Evolutionary conservation across 139 green algal genomes (phyloP), one percentile per base, ranked within the genome.

Genomic region (Chlorella vulgaris): DNA sequence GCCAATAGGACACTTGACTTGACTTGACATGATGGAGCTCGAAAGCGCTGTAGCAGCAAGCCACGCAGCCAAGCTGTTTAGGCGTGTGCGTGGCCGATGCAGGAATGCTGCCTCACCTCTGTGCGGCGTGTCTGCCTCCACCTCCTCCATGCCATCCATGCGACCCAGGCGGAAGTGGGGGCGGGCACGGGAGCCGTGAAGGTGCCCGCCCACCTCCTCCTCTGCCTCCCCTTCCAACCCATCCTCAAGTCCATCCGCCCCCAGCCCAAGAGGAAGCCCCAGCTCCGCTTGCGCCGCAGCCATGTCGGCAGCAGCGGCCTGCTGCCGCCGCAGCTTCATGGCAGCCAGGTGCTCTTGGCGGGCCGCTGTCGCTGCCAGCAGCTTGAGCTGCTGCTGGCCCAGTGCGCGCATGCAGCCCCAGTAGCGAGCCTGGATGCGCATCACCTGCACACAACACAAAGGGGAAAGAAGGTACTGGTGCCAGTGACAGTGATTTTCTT

Each of bases 381-480:
- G 55, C 74, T 58, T 70, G 58, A 80, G 58, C 74, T 80, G 74
- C 55, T 70, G 58, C 58, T 80, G 74, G 65, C 76, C 62, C 35
- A 76, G 65, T 26, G 51, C 66, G 36, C 77, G 63, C 65, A 83
- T 69, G 66, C 62, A 77, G 47, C n/a, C 28, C 77, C 77, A 83
- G 65, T 83, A 68, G 38, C 77, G 77, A 33, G 77, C 24, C 77
- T 83, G 77, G 28, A 76, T 58, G 50, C 77, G 77, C 77, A 83
- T 74, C 65, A 42, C 65, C 77, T 78, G 71, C 31, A 4, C 29
- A 43, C 42, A n/a, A 43, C 7, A 40, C 28, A 7, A 36, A 31
- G 42, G 28, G 8, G 33, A 10, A n/a, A n/a, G n/a, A n/a, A n/a
- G n/a, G n/a, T n/a, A n/a, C n/a, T n/a, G n/a, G n/a, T n/a, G n/a